Percentiles rank a stretch among this genome's conserved stretches.
Conservation (phyloP, 805 yeast genomes). For the Kuraishia floccosa region DNA sequence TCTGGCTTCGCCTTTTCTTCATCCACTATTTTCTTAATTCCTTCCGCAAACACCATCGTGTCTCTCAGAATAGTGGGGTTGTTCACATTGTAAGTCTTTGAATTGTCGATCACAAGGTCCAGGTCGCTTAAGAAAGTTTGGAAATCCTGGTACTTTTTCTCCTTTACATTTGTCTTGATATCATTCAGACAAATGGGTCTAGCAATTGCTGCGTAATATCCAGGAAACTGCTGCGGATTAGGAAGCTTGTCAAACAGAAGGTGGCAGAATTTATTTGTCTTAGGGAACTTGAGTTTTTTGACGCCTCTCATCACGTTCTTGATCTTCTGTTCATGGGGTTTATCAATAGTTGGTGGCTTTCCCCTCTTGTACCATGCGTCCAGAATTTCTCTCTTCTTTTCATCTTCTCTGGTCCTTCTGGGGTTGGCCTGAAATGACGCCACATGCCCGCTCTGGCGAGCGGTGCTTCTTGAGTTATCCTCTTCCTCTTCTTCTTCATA, state of each 20-base stretch:
- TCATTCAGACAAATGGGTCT: slow-evolving; percentile 62
- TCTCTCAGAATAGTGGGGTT: slow-evolving; percentile 49
- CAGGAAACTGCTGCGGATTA: slow-evolving; percentile 42
- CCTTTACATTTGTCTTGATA: slow-evolving; percentile 74
- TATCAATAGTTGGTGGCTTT: slow-evolving; percentile 84
- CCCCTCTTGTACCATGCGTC: slow-evolving; percentile 59
- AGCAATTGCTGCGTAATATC: slow-evolving; percentile 39
- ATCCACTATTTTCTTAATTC: slow-evolving; percentile 44
- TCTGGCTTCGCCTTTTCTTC: slow-evolving; percentile 77
- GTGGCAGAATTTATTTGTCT: slow-evolving; percentile 39
- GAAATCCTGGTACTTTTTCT: slow-evolving; percentile 69
- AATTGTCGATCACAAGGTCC: slow-evolving; percentile 62
- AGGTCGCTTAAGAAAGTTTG: slow-evolving; percentile 72
- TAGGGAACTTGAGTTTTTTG: slow-evolving; percentile 54
- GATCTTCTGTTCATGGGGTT: slow-evolving; percentile 86
- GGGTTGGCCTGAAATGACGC: not conserved
- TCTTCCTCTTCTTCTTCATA: slow-evolving; percentile 4
- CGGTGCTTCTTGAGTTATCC: not conserved
- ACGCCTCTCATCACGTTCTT: slow-evolving; percentile 75
- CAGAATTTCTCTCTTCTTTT: slow-evolving; percentile 5
- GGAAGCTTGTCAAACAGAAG: slow-evolving; percentile 75
- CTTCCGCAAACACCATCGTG: slow-evolving; percentile 50
- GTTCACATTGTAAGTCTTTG: slow-evolving; percentile 51
- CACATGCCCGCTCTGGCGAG: not conserved
- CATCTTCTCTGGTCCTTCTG: not conserved